Evolutionary conservation across 163 green algal genomes (phyloP), one percentile per base, ranked within the genome.

Genomic region (Picocystis sp.): DNA sequence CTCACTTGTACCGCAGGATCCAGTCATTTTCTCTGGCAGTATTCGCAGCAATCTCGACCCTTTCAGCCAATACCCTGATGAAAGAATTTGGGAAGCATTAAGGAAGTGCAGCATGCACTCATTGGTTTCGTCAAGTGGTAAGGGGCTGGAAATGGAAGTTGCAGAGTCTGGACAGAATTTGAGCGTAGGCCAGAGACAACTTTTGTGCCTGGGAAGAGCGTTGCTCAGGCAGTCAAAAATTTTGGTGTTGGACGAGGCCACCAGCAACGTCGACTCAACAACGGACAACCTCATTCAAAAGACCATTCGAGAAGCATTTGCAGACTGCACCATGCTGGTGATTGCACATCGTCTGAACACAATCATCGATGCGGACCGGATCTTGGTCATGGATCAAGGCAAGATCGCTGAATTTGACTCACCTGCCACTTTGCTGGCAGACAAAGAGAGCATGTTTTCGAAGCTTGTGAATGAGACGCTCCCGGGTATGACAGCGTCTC

Each of bases 311-410:
- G 60, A 64, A 17, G 69, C 74, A 22, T 93, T 96, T 53, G 60
- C 52, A 23, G 54, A 76, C 55, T 82, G 69, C 66, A 97, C 87
- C 11, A 78, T 87, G 62, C 70, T 97, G 29, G 95, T 83, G 50
- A 96, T 97, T 55, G 87, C 86, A 12, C 86, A 96, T 74, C 63
- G 77, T 24, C 70, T 95, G 57, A 86, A 94, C 75, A 95, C 87
- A n/a, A 87, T 96, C 65, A 84, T 95, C 56, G 87, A 94, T 57
- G 67, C 58, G 19, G 80, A 81, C 57, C 76, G 70, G 66, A 66
- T 79, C 52, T 51, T 82, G 45, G 62, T 72, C 13, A 38, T 72
- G 41, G 53, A 71, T 49, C 50, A 38, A 25, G 63, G 63, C 25
- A 48, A 69, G 10, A 24, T 69, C 19, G 61, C 35, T 12, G 60